phyloP scores from a whole-genome alignment of 441 rosid genomes.

The Brassica balearica region DNA sequence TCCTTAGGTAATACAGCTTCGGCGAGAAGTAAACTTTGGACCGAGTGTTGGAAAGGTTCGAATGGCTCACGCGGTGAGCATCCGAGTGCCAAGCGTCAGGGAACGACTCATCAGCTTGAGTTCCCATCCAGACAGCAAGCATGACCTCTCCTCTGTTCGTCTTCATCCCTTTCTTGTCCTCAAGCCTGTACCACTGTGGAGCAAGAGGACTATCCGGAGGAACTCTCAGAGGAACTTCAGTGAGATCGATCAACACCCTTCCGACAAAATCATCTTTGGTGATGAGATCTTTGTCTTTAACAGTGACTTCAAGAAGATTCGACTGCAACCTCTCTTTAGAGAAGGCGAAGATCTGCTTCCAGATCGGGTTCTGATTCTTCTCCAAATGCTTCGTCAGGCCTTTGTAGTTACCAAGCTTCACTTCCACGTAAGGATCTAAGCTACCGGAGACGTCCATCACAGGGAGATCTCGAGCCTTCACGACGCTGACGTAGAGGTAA shows the following conservation, averaged over 20 bases:
- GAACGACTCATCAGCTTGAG: conserved; percentile 76
- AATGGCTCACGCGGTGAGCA: conserved; percentile 69
- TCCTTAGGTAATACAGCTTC: conserved; percentile 63
- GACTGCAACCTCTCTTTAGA: conserved; percentile 67
- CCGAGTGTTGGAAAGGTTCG: conserved; percentile 58
- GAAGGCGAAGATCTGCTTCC: conserved; percentile 74
- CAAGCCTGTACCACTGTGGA: conserved; percentile 69
- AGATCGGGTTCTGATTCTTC: conserved; percentile 65
- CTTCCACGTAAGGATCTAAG: conserved; percentile 77
- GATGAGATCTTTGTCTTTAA: conserved; percentile 63
- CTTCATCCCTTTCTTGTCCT: conserved; percentile 60
- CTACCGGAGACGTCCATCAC: conserved; percentile 70
- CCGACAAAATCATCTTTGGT: conserved; percentile 70
- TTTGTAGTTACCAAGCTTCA: conserved; percentile 73
- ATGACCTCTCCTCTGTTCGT: conserved; percentile 56
- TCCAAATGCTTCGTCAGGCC: conserved; percentile 64
- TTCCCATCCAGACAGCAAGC: conserved; percentile 78
- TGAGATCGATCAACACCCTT: conserved; percentile 48
- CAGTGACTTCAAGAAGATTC: conserved; percentile 60
- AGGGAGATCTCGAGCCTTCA: conserved; percentile 71
- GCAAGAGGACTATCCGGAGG: conserved; percentile 81
- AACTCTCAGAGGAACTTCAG: conserved; percentile 61
- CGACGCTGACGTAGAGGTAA: conserved; percentile 66
- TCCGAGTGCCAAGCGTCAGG: conserved; percentile 81
- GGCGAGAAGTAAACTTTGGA: conserved; percentile 78